Evolutionary conservation across 1,284 basidiomycete genomes (phyloP).

Genomic region (Papiliotrema fonsecae): DNA sequence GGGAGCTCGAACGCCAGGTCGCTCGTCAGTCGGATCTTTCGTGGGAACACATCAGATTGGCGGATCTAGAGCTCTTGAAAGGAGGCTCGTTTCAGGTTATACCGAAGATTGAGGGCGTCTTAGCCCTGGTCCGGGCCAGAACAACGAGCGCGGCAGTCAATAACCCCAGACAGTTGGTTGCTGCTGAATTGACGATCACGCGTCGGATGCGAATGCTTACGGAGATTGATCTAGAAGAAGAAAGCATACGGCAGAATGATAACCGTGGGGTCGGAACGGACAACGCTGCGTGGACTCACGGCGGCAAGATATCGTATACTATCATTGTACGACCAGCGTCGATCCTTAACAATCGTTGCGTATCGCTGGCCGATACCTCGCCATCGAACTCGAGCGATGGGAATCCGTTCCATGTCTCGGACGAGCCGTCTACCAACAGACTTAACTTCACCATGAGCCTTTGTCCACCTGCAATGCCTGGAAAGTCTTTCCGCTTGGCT

Average conservation of each 20-base stretch:
- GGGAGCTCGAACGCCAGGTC: slow-evolving; percentile 27
- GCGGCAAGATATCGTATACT: slow-evolving; percentile 25
- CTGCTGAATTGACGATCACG: not conserved
- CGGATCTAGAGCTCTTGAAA: slow-evolving; percentile 14
- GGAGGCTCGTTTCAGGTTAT: slow-evolving; percentile 11
- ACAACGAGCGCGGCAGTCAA: not conserved
- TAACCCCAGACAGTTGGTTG: not conserved
- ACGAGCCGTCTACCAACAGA: not conserved
- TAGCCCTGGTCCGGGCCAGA: not conserved
- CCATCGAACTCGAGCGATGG: not conserved
- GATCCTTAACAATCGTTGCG: too few relatives aligned
- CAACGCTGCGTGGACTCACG: slow-evolving; percentile 23
- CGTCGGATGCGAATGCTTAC: not conserved
- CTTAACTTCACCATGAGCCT: slow-evolving; percentile 18
- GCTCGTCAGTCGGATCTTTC: slow-evolving; percentile 1
- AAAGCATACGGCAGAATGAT: slow-evolving; percentile 13
- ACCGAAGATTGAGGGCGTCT: slow-evolving; percentile 2
- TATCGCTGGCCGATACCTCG: not conserved
- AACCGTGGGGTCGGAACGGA: slow-evolving; percentile 15
- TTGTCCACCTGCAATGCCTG: slow-evolving; percentile 22
- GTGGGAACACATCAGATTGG: slow-evolving; percentile 17
- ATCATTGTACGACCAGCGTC: slow-evolving; percentile 11
- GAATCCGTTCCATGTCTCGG: not conserved
- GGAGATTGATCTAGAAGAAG: slow-evolving; percentile 30
- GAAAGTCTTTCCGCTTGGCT: slow-evolving; percentile 32